Base-by-base conservation (phyloP, 225 moss, liverwort and hornwort genomes). In the Rhytidiadelphus loreus region DNA sequence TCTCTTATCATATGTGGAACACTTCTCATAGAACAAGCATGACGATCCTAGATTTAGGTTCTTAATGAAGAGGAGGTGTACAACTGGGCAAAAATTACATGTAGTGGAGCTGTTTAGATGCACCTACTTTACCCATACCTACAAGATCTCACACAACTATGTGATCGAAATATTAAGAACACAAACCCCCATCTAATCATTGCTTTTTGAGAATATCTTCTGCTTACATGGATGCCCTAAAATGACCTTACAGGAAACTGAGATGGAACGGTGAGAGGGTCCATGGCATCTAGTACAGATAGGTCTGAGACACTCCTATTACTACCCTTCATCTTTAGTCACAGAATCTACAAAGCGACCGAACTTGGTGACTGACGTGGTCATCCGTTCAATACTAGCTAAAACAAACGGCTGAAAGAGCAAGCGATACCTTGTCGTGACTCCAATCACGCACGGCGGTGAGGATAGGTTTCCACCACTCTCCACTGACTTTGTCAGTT, bases 401-500 rank as follows among this genome's bases (percentile, higher is more conserved):
- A 88, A 76, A 86, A 88, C 65, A 87, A 87, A 70, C 87, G 87
- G 87, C 91, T 92, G 85, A 91, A 89, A 89, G 92, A 83, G 87
- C 92, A 92, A 89, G 87, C 88, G 91, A 92, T 91, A 92, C 92
- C 92, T 91, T 92, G 74, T 91, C 90, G 86, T 88, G 85, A 91
- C 91, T 92, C 92, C 92, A 89, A 77, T 91, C 89, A 86, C 91
- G 91, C 84, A 92, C 86, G 89, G 91, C 91, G 91, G 69, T 86
- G 92, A 92, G 89, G 89, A 86, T 37, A 91, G 88, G 80, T 75
- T 92, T 87, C 92, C 92, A 91, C 91, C 91, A 91, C 91, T 92
- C 92, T 89, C 88, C 91, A 92, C 91, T 92, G 92, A 92, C 92
- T 87, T 91, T 92, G 89, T 92, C 92, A 92, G 91, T 86, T 92